These are phyloP conservation scores for Mucor lusitanicus DNA, from an alignment of 371 early-diverging fungal species.

Conservation along the genomic window DNA sequence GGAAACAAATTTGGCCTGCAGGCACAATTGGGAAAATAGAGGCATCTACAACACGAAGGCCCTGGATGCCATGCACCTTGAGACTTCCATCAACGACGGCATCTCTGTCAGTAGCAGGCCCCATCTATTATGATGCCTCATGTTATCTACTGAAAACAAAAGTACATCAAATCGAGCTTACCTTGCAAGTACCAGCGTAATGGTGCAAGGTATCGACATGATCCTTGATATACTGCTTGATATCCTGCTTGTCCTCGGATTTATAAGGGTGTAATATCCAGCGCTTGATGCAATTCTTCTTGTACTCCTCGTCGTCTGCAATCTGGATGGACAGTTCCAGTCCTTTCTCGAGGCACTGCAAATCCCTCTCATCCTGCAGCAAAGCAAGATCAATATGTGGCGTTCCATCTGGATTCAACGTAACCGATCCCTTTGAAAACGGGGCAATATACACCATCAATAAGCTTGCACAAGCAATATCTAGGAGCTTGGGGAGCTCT, in stretches of 20 bases:
- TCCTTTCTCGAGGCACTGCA: constrained; percentile 20
- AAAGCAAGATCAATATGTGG: constrained; percentile 17
- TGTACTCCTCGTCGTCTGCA: constrained; percentile 12
- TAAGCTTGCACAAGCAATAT: constrained; percentile 13
- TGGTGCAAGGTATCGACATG: constrained; percentile 37
- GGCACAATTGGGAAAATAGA: constrained; percentile 46
- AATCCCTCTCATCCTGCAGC: constrained; percentile 20
- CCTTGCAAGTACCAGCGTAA: constrained; percentile 46
- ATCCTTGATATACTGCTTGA: constrained; percentile 23
- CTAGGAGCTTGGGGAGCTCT: constrained; percentile 18
- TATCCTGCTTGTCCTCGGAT: not conserved
- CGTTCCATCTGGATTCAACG: not conserved
- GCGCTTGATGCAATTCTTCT: constrained; percentile 9
- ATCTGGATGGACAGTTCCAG: constrained; percentile 16
- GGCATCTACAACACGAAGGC: constrained; percentile 51
- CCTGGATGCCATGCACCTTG: constrained; percentile 39
- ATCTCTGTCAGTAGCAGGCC: constrained; percentile 7
- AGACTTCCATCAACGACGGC: constrained; percentile 43
- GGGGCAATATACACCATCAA: constrained; percentile 25
- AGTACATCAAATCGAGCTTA: constrained; percentile 6
- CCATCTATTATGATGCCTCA: constrained; percentile 13
- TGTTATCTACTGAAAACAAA: not conserved
- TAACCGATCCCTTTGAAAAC: constrained; percentile 24
- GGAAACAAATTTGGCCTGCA: constrained; percentile 34
- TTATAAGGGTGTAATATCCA: constrained; percentile 19